These are phyloP conservation scores for Xylaria acuta DNA, from an alignment of 495 filamentous ascomycete species.

Conservation along the genomic window DNA sequence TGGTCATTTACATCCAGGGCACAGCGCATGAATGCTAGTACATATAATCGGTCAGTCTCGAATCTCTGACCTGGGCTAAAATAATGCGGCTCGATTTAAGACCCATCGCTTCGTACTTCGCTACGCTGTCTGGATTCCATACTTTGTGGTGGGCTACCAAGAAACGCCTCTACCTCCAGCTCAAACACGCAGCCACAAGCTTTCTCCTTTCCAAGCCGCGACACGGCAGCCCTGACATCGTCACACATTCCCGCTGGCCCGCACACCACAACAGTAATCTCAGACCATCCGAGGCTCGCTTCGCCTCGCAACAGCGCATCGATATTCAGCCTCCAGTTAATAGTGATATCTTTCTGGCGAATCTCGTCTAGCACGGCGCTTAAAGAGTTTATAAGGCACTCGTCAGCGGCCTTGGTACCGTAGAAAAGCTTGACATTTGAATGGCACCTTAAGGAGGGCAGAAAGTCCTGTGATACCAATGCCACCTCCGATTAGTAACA, in stretches of 20 bases:
- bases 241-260: slow-evolving; percentile 10
- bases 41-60: too few species aligned
- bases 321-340: neutral
- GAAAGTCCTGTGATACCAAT: neutral
- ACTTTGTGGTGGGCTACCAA: neutral
- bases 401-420: neutral
- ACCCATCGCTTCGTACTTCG: too few species aligned
- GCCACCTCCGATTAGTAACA: neutral
- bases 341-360: neutral
- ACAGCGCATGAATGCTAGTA: too few species aligned
- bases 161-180: neutral
- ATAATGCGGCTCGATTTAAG: too few species aligned
- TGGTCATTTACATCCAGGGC: too few species aligned
- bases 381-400: neutral
- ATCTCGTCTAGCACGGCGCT: neutral
- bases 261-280: neutral
- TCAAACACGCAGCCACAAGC: neutral
- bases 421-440: neutral
- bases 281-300: neutral
- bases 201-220: neutral
- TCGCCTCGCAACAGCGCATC: neutral
- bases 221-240: neutral
- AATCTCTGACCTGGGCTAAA: too few species aligned
- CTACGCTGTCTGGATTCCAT: neutral
- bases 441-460: neutral